Percentiles rank a stretch among this genome's conserved stretches.
Evolutionary conservation across 1,284 basidiomycete species (phyloP).

Genomic region (Cutaneotrichosporon mucoides): DNA sequence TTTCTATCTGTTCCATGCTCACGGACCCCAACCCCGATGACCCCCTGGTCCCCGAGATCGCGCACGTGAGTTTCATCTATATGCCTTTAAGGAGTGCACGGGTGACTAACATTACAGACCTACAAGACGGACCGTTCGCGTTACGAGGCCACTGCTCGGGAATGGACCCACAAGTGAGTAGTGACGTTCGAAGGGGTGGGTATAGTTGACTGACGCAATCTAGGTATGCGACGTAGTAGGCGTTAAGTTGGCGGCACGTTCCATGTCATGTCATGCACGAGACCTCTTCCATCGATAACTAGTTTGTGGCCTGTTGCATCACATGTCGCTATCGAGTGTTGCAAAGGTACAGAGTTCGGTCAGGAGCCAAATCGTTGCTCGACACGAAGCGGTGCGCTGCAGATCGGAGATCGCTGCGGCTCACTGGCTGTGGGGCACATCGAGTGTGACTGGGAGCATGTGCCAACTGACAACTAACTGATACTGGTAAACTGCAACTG

Average conservation of each 20-base stretch:
- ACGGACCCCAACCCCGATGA: slow-evolving; percentile 97
- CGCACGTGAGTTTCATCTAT: slow-evolving; percentile 46
- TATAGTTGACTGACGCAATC: not conserved
- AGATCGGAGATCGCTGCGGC: too few species aligned
- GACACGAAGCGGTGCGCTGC: too few species aligned
- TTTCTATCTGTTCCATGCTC: slow-evolving; percentile 95
- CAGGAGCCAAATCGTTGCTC: not conserved
- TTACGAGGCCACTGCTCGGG: slow-evolving; percentile 90
- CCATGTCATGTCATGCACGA: slow-evolving; percentile 5
- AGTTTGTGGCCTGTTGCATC: slow-evolving; percentile 11
- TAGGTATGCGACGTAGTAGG: slow-evolving; percentile 33
- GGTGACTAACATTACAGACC: slow-evolving; percentile 53
- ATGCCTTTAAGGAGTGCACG: too few species aligned
- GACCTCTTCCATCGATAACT: slow-evolving; percentile 3
- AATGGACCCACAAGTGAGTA: slow-evolving; percentile 90
- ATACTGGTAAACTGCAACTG: too few species aligned
- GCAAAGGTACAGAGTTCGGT: not conserved
- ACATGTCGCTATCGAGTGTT: not conserved
- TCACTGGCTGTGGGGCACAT: too few species aligned
- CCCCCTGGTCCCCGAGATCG: slow-evolving; percentile 61
- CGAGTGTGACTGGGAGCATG: too few species aligned
- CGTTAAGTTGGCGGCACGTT: slow-evolving; percentile 6
- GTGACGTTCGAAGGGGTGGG: not conserved
- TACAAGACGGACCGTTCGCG: slow-evolving; percentile 93
- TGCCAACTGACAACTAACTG: too few species aligned